phyloP scores from a whole-genome alignment of 352 stramenopile genomes.

The Aphanomyces astaci region DNA sequence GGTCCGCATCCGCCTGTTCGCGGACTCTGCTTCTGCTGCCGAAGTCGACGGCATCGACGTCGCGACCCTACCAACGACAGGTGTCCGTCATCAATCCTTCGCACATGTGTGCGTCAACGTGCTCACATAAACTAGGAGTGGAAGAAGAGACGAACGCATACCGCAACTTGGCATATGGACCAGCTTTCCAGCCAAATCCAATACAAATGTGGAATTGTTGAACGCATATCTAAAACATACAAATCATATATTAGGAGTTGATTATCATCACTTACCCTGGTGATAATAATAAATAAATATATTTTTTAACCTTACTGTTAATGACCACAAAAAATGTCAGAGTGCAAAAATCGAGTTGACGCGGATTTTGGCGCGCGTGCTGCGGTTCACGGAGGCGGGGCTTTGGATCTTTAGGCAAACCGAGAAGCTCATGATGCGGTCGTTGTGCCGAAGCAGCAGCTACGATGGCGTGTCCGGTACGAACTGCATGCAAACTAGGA shows the following conservation, averaged over 20 bases:
- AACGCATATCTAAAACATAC: too few relatives aligned
- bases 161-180: slow-evolving; percentile 29
- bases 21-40: slow-evolving; percentile 25
- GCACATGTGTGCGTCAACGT: too few relatives aligned
- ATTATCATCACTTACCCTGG: too few relatives aligned
- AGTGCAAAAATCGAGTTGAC: slow-evolving; percentile 72
- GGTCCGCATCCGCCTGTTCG: slow-evolving; percentile 26
- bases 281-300: too few relatives aligned
- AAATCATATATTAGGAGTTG: too few relatives aligned
- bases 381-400: slow-evolving; percentile 26
- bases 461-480: slow-evolving; percentile 72
- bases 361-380: slow-evolving; percentile 48
- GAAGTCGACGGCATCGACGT: not conserved
- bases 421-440: slow-evolving; percentile 53
- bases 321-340: slow-evolving; percentile 48
- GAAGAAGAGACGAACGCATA: slow-evolving; percentile 35
- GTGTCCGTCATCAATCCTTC: not conserved
- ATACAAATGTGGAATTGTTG: too few relatives aligned
- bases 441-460: slow-evolving; percentile 62
- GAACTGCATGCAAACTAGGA: slow-evolving; percentile 57
- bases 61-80: slow-evolving; percentile 13
- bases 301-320: too few relatives aligned
- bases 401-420: slow-evolving; percentile 50
- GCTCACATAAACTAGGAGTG: too few relatives aligned
- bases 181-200: too few relatives aligned